Evolutionary conservation across 352 stramenopile genomes (phyloP), one percentile per base, ranked within the genome.

Genomic region (Pythium scleroteichum): DNA sequence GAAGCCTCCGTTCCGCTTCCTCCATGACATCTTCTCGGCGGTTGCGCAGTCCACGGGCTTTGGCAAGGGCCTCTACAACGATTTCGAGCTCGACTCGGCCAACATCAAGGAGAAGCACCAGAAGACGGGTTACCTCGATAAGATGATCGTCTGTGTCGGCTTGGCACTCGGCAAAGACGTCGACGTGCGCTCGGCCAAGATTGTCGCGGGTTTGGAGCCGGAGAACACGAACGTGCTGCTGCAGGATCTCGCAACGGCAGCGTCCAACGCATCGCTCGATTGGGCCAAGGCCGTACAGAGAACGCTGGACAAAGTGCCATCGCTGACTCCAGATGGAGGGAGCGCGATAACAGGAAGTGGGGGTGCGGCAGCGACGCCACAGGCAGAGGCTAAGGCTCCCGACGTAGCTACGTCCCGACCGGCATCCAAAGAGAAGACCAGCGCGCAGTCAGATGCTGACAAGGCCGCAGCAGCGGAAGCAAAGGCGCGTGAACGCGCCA

Each of bases 1-100:
- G 62, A 98, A 98, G 68, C 96, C 96, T 32, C 96, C 96, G 16
- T 99, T 99, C 73, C 91, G 96, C 38, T 99, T 98, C 69, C 75
- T 98, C 41, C 89, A 98, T 72, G 94, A 99, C 69, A 79, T 98
- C 38, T 90, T 99, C 54, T 78, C 87, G 44, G 92, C 88, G 45
- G 72, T 99, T 35, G 87, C 76, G 20, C 71, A 79, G 48, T 63
- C 71, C 64, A 96, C 91, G 46, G 91, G 90, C 38, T 98, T 99
- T 64, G 82, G 73, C 32, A 76, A 90, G 54, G 78, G 73, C 3
- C 73, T 95, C 41, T 96, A 95, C 71, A 95, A 84, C 60, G 77
- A 78, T 66, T 85, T 87, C 49, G 82, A 94, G 54, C 59, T 85
- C 41, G 77, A 87, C 49, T 92, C 82, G 27, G 79, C 72, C 50